These are phyloP conservation scores for Tylopilus subfusipes DNA, from an alignment of 768 basidiomycete genomes.

Conservation along the genomic window DNA sequence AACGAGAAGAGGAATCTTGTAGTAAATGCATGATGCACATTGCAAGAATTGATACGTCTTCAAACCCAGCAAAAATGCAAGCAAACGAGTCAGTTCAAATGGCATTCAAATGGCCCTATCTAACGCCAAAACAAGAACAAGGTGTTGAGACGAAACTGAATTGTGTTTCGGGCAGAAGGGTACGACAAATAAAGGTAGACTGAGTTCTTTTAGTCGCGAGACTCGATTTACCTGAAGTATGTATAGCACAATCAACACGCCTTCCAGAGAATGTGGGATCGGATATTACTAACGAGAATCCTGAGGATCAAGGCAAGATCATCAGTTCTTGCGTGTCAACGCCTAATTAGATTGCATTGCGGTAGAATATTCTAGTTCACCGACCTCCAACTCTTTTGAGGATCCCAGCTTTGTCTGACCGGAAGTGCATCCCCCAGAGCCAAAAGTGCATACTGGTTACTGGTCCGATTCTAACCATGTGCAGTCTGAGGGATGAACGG, in stretches of 20 bases:
- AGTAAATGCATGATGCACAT: slow-evolving; percentile 45
- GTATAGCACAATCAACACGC: background rate
- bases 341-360: background rate
- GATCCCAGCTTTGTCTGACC: slow-evolving; percentile 10
- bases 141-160: slow-evolving; percentile 46
- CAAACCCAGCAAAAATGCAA: slow-evolving; percentile 36
- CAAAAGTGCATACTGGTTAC: slow-evolving; percentile 21
- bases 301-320: slow-evolving; percentile 13
- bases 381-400: slow-evolving; percentile 9
- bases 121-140: slow-evolving; percentile 22
- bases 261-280: background rate
- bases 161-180: slow-evolving; percentile 18
- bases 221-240: slow-evolving; percentile 12
- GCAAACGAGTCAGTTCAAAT: slow-evolving; percentile 41
- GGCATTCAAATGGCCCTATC: background rate
- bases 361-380: slow-evolving; percentile 10
- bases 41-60: slow-evolving; percentile 51
- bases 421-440: slow-evolving; percentile 1
- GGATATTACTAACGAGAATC: slow-evolving; percentile 2
- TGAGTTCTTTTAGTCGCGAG: slow-evolving; percentile 17
- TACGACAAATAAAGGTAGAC: slow-evolving; percentile 8
- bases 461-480: slow-evolving; percentile 20
- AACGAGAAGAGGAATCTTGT: slow-evolving; percentile 53
- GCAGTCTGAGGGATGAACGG: slow-evolving; percentile 18
- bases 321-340: background rate